phyloP scores from a whole-genome alignment of 78 protist species.

The Fonticula alba region DNA sequence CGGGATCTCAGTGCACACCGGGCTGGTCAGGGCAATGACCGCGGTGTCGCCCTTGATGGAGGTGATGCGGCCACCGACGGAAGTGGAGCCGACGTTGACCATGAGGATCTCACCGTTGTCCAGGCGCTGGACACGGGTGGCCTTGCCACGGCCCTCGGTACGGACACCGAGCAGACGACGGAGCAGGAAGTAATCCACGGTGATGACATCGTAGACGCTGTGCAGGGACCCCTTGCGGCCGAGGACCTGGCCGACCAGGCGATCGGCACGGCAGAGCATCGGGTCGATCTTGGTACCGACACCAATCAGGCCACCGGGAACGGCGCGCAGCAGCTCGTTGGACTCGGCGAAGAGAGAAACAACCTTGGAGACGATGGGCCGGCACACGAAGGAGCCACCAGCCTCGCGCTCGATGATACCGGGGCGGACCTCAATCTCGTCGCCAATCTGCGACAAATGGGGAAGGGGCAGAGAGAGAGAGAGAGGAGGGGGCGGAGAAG shows the following conservation, averaged over 20 bases:
- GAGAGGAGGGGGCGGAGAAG: background rate
- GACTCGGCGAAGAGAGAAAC: slow-evolving; percentile 81
- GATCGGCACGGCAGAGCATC: slow-evolving; percentile 84
- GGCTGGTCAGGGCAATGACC: slow-evolving; percentile 68
- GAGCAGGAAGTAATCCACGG: slow-evolving; percentile 69
- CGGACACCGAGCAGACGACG: slow-evolving; percentile 91
- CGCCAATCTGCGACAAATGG: slow-evolving; percentile 30
- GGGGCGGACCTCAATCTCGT: slow-evolving; percentile 95
- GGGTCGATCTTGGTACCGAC: slow-evolving; percentile 99
- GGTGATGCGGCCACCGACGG: slow-evolving; percentile 82
- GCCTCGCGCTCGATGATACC: slow-evolving; percentile 72
- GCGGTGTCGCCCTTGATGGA: slow-evolving; percentile 80
- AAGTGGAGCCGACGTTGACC: slow-evolving; percentile 96
- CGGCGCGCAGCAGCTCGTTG: slow-evolving; percentile 87
- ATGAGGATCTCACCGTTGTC: slow-evolving; percentile 69
- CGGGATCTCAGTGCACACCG: slow-evolving; percentile 88
- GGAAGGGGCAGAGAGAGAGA: background rate
- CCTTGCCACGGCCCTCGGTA: slow-evolving; percentile 63
- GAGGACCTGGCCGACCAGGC: slow-evolving; percentile 91
- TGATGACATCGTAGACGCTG: slow-evolving; percentile 62
- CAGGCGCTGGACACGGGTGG: slow-evolving; percentile 52
- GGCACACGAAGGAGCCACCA: slow-evolving; percentile 55
- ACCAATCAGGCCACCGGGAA: slow-evolving; percentile 99
- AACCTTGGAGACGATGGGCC: slow-evolving; percentile 69
- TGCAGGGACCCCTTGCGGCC: slow-evolving; percentile 88